These are phyloP conservation scores for Penicillium hesseltinei DNA, from an alignment of 2,329 filamentous ascomycete species.

Conservation along the genomic window DNA sequence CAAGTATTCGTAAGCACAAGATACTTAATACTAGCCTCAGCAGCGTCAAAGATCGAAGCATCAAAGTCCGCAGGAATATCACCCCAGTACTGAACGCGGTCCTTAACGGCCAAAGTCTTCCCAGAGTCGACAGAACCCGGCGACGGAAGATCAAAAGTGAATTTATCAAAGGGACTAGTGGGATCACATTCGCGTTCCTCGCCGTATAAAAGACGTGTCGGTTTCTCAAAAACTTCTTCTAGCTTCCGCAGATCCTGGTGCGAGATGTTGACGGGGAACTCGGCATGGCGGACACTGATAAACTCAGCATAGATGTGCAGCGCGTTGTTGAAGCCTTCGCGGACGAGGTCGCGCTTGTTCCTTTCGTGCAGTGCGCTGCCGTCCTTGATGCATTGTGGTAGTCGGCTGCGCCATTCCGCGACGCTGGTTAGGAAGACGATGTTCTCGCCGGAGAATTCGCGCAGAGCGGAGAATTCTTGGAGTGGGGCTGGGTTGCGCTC, in stretches of 20 bases:
- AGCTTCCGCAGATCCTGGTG: constrained; percentile 56
- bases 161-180: constrained; percentile 38
- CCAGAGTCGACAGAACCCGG: constrained; percentile 21
- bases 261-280: constrained; percentile 67
- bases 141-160: constrained; percentile 24
- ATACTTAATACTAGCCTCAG: constrained; percentile 62
- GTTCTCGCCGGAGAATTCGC: constrained; percentile 70
- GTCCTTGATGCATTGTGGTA: constrained; percentile 25
- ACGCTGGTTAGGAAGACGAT: constrained; percentile 64
- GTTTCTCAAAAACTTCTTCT: constrained; percentile 56
- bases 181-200: constrained; percentile 45
- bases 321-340: constrained; percentile 57
- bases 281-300: constrained; percentile 59
- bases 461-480: constrained; percentile 62
- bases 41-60: constrained; percentile 56
- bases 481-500: constrained; percentile 58
- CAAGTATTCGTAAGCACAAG: constrained; percentile 68
- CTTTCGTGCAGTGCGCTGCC: constrained; percentile 23
- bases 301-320: constrained; percentile 62
- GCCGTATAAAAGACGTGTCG: constrained; percentile 44
- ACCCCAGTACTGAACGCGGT: constrained; percentile 34
- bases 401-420: constrained; percentile 53
- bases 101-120: constrained; percentile 26
- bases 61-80: constrained; percentile 49
- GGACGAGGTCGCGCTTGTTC: constrained; percentile 34